Evolutionary conservation across 2,329 filamentous ascomycete genomes (phyloP).

Genomic region (Diaporthe eres): DNA sequence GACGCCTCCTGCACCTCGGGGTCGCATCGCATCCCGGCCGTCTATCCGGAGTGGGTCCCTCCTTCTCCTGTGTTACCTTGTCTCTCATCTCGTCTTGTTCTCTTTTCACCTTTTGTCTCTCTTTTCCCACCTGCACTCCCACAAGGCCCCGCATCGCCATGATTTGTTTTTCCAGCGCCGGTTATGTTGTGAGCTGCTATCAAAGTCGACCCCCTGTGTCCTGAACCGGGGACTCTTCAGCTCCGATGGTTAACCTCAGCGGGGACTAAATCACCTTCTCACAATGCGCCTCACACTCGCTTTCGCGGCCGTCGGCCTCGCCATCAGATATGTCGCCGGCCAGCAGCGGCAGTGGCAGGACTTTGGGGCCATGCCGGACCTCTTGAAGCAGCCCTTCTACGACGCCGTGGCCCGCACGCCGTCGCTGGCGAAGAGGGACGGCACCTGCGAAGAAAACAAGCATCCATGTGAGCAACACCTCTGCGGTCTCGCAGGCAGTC

Average conservation of each 20-base stretch:
- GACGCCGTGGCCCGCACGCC: slow-evolving; percentile 15
- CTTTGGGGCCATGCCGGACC: slow-evolving; percentile 27
- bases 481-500: neutral
- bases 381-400: slow-evolving; percentile 29
- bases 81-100: neutral
- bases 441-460: neutral
- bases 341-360: slow-evolving; percentile 30
- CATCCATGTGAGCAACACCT: slow-evolving; percentile 38
- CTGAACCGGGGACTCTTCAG: neutral
- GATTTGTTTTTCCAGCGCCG: neutral
- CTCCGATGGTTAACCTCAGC: slow-evolving; percentile 19
- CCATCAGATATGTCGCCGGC: slow-evolving; percentile 7
- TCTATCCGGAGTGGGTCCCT: slow-evolving; percentile 21
- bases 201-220: neutral
- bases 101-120: neutral
- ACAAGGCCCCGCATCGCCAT: neutral
- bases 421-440: slow-evolving; percentile 35
- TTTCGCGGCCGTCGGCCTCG: slow-evolving; percentile 3
- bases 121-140: neutral
- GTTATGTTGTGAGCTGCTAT: slow-evolving; percentile 20
- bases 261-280: neutral
- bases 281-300: slow-evolving; percentile 36
- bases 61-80: neutral
- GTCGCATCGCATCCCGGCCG: slow-evolving; percentile 24
- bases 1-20: slow-evolving; percentile 3